Evolutionary conservation across 495 filamentous ascomycete genomes (phyloP).

Genomic region (Aspergillus mulundensis): DNA sequence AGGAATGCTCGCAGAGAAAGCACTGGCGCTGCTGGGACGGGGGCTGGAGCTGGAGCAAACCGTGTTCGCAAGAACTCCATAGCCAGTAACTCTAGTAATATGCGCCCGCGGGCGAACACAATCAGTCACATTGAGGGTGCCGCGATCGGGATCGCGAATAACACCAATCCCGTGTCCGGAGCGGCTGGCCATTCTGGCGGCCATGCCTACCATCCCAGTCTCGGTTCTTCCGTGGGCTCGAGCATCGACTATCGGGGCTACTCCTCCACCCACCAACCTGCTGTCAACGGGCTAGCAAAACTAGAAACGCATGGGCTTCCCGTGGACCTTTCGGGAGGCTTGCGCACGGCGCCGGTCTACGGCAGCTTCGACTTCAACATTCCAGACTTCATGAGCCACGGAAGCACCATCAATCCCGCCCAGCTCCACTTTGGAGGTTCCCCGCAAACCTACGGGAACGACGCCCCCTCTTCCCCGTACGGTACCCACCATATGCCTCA

Average conservation of each 20-base stretch:
- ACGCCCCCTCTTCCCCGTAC: conserved; percentile 69
- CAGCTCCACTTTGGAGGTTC: conserved; percentile 90
- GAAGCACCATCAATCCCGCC: conserved; percentile 87
- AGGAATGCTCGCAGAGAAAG: conserved; percentile 79
- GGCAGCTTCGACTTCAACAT: conserved; percentile 65
- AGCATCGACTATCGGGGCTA: conserved; percentile 66
- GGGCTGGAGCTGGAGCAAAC: conserved; percentile 50
- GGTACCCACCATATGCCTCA: conserved; percentile 56
- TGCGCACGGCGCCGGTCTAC: conserved; percentile 78
- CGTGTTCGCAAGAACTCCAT: conserved; percentile 91
- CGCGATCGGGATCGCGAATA: conserved; percentile 67
- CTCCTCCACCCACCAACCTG: conserved; percentile 57
- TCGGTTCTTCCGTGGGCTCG: conserved; percentile 61
- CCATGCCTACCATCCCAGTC: conserved; percentile 62
- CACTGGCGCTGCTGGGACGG: conserved; percentile 66
- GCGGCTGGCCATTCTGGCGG: conserved; percentile 36
- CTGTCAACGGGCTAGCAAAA: conserved; percentile 63
- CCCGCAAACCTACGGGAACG: conserved; percentile 62
- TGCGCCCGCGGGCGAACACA: conserved; percentile 92
- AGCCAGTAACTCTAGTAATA: conserved; percentile 59
- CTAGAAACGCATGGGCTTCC: conserved; percentile 75
- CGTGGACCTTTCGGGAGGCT: conserved; percentile 55
- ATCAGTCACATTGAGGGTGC: conserved; percentile 89
- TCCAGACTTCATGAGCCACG: conserved; percentile 70
- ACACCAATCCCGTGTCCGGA: conserved; percentile 53